phyloP scores from a whole-genome alignment of 164 flowering plant species.

The Annona cherimola region DNA sequence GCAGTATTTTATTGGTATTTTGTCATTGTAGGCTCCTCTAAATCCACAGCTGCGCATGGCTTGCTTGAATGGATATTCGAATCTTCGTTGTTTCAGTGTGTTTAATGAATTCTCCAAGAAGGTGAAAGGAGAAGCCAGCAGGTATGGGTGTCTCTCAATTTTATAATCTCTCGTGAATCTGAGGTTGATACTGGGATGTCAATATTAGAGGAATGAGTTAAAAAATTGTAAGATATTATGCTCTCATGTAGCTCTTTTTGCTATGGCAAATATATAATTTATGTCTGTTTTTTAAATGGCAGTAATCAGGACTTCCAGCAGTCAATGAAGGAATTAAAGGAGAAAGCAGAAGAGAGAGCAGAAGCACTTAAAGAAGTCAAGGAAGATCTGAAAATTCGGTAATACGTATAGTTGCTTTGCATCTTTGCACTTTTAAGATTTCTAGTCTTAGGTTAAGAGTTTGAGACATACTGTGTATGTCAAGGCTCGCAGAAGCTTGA shows the following conservation, averaged over 20 bases:
- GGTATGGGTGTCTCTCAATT: slow-evolving; percentile 18
- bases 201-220: neutral
- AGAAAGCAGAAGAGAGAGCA: slow-evolving; percentile 80
- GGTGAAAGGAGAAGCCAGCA: slow-evolving; percentile 56
- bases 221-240: neutral
- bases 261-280: neutral
- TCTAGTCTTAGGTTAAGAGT: slow-evolving; percentile 59
- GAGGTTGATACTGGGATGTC: neutral
- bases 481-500: slow-evolving; percentile 59
- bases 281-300: slow-evolving; percentile 7
- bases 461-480: slow-evolving; percentile 92
- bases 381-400: slow-evolving; percentile 79
- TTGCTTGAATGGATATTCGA: slow-evolving; percentile 25
- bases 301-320: slow-evolving; percentile 74
- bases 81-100: slow-evolving; percentile 56
- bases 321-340: slow-evolving; percentile 74
- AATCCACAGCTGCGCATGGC: slow-evolving; percentile 25
- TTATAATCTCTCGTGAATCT: neutral
- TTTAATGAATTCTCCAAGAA: slow-evolving; percentile 77
- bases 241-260: neutral
- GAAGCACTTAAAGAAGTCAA: slow-evolving; percentile 65
- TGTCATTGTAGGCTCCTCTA: slow-evolving; percentile 18
- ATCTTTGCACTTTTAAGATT: slow-evolving; percentile 5
- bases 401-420: slow-evolving; percentile 18
- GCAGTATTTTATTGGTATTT: neutral